phyloP scores from a whole-genome alignment of 305 asterid genomes.

The Fraxinus sp. region DNA sequence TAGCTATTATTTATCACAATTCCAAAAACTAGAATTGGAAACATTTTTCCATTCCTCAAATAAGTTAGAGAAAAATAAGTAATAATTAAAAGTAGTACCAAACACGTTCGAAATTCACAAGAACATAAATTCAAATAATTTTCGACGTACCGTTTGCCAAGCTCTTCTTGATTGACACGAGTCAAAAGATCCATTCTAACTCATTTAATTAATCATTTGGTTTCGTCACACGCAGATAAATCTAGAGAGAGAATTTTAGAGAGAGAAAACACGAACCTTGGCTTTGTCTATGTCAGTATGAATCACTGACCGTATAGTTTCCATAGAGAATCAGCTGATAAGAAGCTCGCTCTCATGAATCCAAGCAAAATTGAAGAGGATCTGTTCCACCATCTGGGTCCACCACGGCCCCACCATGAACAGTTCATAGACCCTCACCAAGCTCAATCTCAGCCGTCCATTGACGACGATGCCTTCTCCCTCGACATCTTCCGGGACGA shows the following conservation, averaged over 20 bases:
- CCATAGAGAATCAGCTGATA: background rate
- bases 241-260: background rate
- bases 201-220: background rate
- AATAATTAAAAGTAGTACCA: background rate
- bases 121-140: background rate
- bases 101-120: background rate
- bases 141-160: background rate
- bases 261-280: background rate
- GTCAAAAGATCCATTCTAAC: background rate
- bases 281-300: background rate
- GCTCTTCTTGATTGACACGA: background rate
- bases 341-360: slow-evolving; percentile 37
- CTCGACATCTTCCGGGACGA: slow-evolving; percentile 79
- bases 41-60: background rate
- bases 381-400: slow-evolving; percentile 50
- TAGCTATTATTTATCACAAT: too few relatives aligned
- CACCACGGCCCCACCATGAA: slow-evolving; percentile 37
- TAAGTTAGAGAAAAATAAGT: background rate
- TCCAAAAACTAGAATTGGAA: too few relatives aligned
- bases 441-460: slow-evolving; percentile 46
- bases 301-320: background rate
- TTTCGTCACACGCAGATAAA: background rate
- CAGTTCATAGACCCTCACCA: slow-evolving; percentile 25
- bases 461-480: slow-evolving; percentile 63
- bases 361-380: slow-evolving; percentile 78